These are phyloP conservation scores for Westerdykella ornata DNA, from an alignment of 2,329 filamentous ascomycete genomes.

Conservation along the genomic window DNA sequence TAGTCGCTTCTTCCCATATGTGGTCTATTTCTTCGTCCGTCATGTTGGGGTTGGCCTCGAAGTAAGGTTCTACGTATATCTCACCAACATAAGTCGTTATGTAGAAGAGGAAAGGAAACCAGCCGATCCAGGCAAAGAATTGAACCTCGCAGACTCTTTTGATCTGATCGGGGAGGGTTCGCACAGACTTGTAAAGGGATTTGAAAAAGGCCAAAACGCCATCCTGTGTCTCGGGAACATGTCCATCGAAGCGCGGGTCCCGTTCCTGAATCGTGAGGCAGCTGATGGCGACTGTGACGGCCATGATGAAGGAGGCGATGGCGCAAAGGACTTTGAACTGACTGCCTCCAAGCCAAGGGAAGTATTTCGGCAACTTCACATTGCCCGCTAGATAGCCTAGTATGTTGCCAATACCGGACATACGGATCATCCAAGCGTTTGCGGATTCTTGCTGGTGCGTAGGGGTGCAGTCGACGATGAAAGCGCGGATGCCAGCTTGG, in stretches of 20 bases:
- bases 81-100: conserved; percentile 90
- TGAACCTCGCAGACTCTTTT: conserved; percentile 62
- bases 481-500: conserved; percentile 83
- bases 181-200: conserved; percentile 68
- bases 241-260: conserved; percentile 66
- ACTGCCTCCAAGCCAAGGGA: conserved; percentile 76
- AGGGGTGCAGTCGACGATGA: conserved; percentile 88
- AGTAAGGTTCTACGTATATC: conserved; percentile 79
- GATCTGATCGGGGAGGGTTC: conserved; percentile 73
- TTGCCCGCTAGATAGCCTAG: conserved; percentile 84
- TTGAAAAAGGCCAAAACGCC: conserved; percentile 74
- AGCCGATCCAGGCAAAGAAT: conserved; percentile 81
- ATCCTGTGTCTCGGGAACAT: conserved; percentile 50
- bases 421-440: conserved; percentile 87
- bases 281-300: conserved; percentile 63
- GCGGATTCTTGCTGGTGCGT: conserved; percentile 89
- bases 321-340: conserved; percentile 92
- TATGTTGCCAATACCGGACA: conserved; percentile 84
- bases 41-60: conserved; percentile 72
- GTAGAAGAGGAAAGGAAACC: conserved; percentile 94
- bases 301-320: conserved; percentile 70
- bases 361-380: conserved; percentile 63
- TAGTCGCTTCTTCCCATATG: conserved; percentile 77
- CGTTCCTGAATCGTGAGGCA: conserved; percentile 65
- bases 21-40: conserved; percentile 66